These are phyloP conservation scores for Russula sp. DNA, from an alignment of 768 basidiomycete genomes.

Conservation along the genomic window DNA sequence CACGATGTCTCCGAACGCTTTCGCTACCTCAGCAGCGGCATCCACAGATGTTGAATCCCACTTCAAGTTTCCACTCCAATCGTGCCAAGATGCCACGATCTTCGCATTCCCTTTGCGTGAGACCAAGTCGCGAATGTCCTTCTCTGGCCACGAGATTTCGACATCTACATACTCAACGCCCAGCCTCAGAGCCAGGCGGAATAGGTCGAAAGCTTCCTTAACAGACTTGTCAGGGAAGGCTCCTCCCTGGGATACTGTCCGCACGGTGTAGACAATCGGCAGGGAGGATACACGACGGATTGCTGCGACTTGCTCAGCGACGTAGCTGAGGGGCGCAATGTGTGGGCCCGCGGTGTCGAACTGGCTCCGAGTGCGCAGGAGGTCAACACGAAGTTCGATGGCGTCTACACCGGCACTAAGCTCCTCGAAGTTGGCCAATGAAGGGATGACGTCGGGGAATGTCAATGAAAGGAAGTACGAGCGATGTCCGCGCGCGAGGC, in stretches of 20 bases:
- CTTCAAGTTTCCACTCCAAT: slow-evolving; percentile 79
- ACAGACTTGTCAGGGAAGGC: slow-evolving; percentile 76
- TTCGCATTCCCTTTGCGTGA: slow-evolving; percentile 63
- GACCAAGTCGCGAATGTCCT: slow-evolving; percentile 52
- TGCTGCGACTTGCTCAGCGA: slow-evolving; percentile 72
- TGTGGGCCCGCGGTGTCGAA: slow-evolving; percentile 42
- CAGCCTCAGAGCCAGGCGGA: slow-evolving; percentile 70
- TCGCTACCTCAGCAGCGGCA: slow-evolving; percentile 63
- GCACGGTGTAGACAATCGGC: slow-evolving; percentile 89
- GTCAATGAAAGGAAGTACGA: slow-evolving; percentile 93
- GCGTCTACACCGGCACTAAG: slow-evolving; percentile 84
- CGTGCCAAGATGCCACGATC: slow-evolving; percentile 92
- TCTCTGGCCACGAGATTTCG: slow-evolving; percentile 71
- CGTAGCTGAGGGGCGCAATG: slow-evolving; percentile 65
- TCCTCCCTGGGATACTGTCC: slow-evolving; percentile 86
- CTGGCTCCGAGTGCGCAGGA: slow-evolving; percentile 54
- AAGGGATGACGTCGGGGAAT: slow-evolving; percentile 77
- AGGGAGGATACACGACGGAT: slow-evolving; percentile 71
- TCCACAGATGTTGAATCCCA: slow-evolving; percentile 69
- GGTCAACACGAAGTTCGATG: slow-evolving; percentile 89
- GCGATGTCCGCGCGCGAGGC: slow-evolving; percentile 47
- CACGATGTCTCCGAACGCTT: slow-evolving; percentile 75
- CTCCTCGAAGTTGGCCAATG: slow-evolving; percentile 61
- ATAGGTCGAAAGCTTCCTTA: slow-evolving; percentile 66
- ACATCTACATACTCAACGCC: slow-evolving; percentile 93